Percentiles rank a stretch among this genome's conserved stretches.
These are phyloP conservation scores for Magnaporthales sp. DNA, from an alignment of 2,329 filamentous ascomycete species.

Conservation along the genomic window DNA sequence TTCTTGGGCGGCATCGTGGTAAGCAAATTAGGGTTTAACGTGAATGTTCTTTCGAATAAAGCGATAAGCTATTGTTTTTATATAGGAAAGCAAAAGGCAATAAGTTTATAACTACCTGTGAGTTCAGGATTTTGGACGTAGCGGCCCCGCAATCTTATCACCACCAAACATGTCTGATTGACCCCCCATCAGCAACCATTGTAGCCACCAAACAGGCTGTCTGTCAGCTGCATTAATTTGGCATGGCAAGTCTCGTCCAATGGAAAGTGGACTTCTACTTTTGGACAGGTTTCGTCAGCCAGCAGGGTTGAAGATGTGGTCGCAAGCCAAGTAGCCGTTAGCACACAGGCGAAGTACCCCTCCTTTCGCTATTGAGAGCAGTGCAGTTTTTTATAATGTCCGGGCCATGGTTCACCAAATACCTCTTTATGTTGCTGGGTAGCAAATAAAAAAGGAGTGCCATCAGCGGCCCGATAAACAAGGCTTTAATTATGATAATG, in stretches of 20 bases:
- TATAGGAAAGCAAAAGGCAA: too few relatives aligned
- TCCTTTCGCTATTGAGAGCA: not conserved
- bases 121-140: too few relatives aligned
- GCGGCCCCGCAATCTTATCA: too few relatives aligned
- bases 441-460: not conserved
- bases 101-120: too few relatives aligned
- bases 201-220: too few relatives aligned
- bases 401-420: not conserved
- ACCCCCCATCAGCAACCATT: too few relatives aligned
- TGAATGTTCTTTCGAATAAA: too few relatives aligned
- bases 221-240: too few relatives aligned
- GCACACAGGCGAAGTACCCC: not conserved
- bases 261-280: not conserved
- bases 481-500: not conserved
- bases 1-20: constrained; percentile 12
- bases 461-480: not conserved
- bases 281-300: not conserved
- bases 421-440: not conserved
- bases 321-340: not conserved
- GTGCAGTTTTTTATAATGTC: not conserved
- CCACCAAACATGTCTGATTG: too few relatives aligned
- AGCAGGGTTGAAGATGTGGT: not conserved
- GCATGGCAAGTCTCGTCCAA: too few relatives aligned
- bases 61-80: too few relatives aligned
- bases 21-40: too few relatives aligned